Conservation (phyloP, 2,329 filamentous ascomycete genomes). For the Epichloe coenophiala region DNA sequence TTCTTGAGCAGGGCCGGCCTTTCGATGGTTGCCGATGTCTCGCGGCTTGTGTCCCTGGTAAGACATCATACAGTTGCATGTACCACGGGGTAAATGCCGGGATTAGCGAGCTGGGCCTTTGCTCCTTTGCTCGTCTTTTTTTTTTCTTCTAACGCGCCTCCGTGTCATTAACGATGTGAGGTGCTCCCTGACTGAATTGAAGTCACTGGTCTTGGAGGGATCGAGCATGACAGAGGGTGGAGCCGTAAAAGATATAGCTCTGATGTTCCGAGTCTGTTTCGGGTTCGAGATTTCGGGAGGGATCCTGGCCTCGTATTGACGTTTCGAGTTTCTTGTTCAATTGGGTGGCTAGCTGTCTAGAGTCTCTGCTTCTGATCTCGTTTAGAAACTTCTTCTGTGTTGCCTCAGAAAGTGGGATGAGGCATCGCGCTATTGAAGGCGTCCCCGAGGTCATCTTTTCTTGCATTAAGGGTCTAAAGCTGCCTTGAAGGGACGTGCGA, state of each 20-base stretch:
- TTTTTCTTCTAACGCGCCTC: not conserved
- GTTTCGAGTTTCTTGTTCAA: not conserved
- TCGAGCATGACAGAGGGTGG: not conserved
- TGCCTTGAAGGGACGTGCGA: not conserved
- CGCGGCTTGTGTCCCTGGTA: not conserved
- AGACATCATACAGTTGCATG: not conserved
- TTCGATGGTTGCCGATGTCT: not conserved
- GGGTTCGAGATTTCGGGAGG: not conserved
- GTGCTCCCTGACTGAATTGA: not conserved
- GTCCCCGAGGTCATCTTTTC: not conserved
- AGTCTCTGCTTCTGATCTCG: not conserved
- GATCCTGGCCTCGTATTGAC: not conserved
- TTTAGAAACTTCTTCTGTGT: not conserved
- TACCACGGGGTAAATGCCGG: not conserved
- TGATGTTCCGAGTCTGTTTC: not conserved
- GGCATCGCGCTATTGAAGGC: not conserved
- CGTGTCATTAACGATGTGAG: not conserved
- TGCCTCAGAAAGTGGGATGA: not conserved
- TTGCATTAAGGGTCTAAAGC: not conserved
- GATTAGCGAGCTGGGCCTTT: not conserved
- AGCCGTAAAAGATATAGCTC: not conserved
- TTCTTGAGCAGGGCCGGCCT: not conserved
- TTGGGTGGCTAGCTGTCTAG: not conserved
- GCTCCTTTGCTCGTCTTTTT: not conserved
- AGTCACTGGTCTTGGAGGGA: not conserved